phyloP scores from a whole-genome alignment of 2,329 filamentous ascomycete genomes.

The Diaporthe aspalathi region DNA sequence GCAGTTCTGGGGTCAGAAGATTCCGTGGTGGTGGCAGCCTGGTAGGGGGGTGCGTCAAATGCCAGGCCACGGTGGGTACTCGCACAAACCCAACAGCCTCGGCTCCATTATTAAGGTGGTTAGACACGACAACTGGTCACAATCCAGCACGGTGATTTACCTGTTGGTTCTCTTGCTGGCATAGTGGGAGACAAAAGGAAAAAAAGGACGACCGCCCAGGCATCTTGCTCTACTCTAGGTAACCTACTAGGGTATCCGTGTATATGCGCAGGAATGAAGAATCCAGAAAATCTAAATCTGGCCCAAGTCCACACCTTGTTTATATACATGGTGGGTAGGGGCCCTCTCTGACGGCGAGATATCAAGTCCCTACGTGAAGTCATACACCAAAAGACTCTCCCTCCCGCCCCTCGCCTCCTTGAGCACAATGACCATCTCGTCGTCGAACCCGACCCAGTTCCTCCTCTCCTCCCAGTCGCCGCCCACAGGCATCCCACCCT shows the following conservation, averaged over 20 bases:
- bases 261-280: neutral
- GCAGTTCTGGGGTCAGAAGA: no score
- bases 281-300: neutral
- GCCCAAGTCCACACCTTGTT: no score
- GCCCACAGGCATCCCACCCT: no score
- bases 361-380: slow-evolving; percentile 73
- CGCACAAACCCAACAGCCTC: no score
- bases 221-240: neutral
- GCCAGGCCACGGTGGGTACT: no score
- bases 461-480: slow-evolving; percentile 58
- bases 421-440: slow-evolving; percentile 89
- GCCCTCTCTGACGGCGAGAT: slow-evolving; percentile 6
- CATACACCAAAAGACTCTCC: slow-evolving; percentile 84
- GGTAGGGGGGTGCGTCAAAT: no score
- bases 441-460: slow-evolving; percentile 87
- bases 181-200: neutral
- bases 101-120: no score
- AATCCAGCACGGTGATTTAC: no score
- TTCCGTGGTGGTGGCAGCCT: no score
- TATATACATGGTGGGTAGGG: no score
- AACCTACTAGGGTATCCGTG: neutral
- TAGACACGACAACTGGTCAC: no score
- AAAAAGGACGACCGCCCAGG: neutral
- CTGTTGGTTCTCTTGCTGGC: no score
- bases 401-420: slow-evolving; percentile 75